These are phyloP conservation scores for Xanthoconium separans DNA, from an alignment of 1,284 basidiomycete genomes.

Conservation along the genomic window DNA sequence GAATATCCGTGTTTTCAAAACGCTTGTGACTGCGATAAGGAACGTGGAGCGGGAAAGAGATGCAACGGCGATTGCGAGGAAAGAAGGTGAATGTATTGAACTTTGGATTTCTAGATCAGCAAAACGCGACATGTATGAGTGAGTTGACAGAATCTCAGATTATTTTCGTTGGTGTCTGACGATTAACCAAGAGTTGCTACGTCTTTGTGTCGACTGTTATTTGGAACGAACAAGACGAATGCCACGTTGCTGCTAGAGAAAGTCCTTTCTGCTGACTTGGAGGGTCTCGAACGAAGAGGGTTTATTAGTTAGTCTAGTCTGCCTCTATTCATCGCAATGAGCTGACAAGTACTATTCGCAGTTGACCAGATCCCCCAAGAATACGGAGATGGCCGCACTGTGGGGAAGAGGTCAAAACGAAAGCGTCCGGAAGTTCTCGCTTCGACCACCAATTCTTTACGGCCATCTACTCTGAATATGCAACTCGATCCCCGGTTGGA, in stretches of 20 bases:
- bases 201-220: slow-evolving; percentile 1
- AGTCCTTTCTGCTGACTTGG: background rate
- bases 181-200: background rate
- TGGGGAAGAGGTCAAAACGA: background rate
- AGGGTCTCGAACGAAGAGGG: slow-evolving; percentile 1
- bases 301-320: background rate
- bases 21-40: background rate
- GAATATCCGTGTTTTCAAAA: background rate
- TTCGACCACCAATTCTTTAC: background rate
- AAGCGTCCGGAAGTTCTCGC: too few species aligned
- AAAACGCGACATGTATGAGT: slow-evolving; percentile 2
- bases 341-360: background rate
- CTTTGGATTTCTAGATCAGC: background rate
- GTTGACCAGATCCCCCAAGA: background rate
- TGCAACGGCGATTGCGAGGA: background rate
- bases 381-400: background rate
- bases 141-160: background rate
- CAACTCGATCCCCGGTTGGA: background rate
- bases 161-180: background rate
- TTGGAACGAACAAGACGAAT: background rate
- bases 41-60: background rate
- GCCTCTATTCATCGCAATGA: background rate
- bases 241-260: background rate
- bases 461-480: background rate
- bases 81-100: background rate